Evolutionary conservation across 345 rosid genomes (phyloP), one percentile per base, ranked within the genome.

Genomic region (Nephelium lappaceum): DNA sequence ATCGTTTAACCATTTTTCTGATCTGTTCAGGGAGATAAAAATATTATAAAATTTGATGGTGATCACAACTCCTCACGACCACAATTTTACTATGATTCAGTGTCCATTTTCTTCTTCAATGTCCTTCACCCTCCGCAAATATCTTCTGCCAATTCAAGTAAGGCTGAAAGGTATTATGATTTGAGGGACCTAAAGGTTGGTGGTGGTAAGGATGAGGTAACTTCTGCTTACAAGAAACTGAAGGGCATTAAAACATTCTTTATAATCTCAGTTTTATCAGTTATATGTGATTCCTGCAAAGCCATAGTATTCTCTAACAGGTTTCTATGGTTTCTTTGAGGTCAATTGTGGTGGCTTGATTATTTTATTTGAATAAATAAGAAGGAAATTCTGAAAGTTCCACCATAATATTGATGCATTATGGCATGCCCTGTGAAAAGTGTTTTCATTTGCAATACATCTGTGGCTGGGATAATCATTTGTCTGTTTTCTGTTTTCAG

Each of bases 41-140:
- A 96, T 79, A 82, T 96, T 79, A 92, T 96, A 79, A 93, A 89
- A 84, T 96, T 96, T 81, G 95, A 96, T 77, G 99, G 98, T 68
- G 98, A 96, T 78, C 98, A 94, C 84, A 96, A 96, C 83, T 87
- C 98, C 51, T 91, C 99, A 24, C 84, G 99, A 80, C 98, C 99
- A 23, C 98, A 93, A 62, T 93, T 87, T 79, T 96, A 86, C 81
- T 94, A 93, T 71, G 97, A 96, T 84, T 96, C 99, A 1, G 98
- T 96, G 75, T 93, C 98, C 81, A 85, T 91, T 80, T 96, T 96
- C 93, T 94, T 96, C 88, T 89, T 84, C 87, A 94, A 91, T 79
- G 89, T 94, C 73, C 92, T 96, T 73, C 97, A 81, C 74, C 99
- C 99, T 62, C 99, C 99, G 83, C 93, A 76, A 75, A 80, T 79